phyloP scores from a whole-genome alignment of 306 rosid genomes.

The Quercus suber region DNA sequence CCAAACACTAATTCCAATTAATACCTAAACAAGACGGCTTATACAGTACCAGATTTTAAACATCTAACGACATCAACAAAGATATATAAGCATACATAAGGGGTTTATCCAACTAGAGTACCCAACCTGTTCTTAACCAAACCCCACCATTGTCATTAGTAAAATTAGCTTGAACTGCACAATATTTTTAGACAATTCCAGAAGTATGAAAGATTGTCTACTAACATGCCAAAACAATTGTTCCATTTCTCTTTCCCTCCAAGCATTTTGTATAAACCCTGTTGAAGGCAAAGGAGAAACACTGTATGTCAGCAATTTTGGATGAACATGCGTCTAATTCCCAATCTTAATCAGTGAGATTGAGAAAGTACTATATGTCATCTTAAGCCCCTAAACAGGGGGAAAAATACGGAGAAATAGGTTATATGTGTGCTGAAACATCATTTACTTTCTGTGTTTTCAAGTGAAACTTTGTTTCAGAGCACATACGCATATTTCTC shows the following conservation, averaged over 20 bases:
- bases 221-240: constrained; percentile 6
- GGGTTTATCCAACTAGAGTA: background rate
- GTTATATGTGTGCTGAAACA: no score
- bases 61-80: background rate
- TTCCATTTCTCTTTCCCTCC: constrained; percentile 1
- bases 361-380: no score
- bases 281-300: constrained; percentile 17
- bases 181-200: background rate
- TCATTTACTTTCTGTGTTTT: no score
- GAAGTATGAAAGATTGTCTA: background rate
- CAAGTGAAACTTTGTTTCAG: no score
- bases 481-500: no score
- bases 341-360: no score
- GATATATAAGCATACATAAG: background rate
- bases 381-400: no score
- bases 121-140: constrained; percentile 6
- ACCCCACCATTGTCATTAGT: constrained; percentile 5
- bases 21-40: background rate
- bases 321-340: background rate
- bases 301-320: background rate
- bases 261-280: constrained; percentile 27
- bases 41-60: background rate
- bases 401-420: no score
- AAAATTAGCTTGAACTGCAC: constrained; percentile 3
- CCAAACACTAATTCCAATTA: background rate